phyloP scores from a whole-genome alignment of 805 yeast species.

The Saturnispora quitensis region DNA sequence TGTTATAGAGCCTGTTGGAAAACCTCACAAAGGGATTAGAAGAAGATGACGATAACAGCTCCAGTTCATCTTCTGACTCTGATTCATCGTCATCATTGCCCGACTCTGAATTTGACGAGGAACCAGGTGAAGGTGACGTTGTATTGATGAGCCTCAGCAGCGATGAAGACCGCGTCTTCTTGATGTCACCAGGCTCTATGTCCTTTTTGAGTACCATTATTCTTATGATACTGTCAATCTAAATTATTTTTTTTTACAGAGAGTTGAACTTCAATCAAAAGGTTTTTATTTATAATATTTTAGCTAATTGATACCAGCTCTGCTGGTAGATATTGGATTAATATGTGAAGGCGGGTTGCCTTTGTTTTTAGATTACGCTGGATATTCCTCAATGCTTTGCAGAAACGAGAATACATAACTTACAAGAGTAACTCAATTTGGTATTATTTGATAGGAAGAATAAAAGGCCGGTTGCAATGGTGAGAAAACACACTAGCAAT shows the following conservation, averaged over 20 bases:
- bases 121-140: conserved; percentile 1
- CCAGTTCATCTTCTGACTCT: background rate
- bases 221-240: background rate
- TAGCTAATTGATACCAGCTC: background rate
- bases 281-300: background rate
- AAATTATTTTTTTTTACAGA: background rate
- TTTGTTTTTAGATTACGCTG: background rate
- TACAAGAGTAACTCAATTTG: too few relatives aligned
- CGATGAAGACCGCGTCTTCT: conserved; percentile 10
- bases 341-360: background rate
- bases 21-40: background rate
- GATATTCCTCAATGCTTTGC: too few relatives aligned
- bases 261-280: background rate
- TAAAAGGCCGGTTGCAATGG: too few relatives aligned
- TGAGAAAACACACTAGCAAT: too few relatives aligned
- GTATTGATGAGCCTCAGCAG: conserved; percentile 3
- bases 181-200: background rate
- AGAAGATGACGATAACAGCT: background rate
- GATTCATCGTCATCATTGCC: background rate
- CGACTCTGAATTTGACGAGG: background rate
- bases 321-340: background rate
- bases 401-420: too few relatives aligned
- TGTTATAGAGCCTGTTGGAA: background rate
- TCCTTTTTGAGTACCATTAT: background rate
- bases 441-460: too few relatives aligned